Base-by-base conservation (phyloP, 495 filamentous ascomycete genomes). In the Neurospora cerealis region DNA sequence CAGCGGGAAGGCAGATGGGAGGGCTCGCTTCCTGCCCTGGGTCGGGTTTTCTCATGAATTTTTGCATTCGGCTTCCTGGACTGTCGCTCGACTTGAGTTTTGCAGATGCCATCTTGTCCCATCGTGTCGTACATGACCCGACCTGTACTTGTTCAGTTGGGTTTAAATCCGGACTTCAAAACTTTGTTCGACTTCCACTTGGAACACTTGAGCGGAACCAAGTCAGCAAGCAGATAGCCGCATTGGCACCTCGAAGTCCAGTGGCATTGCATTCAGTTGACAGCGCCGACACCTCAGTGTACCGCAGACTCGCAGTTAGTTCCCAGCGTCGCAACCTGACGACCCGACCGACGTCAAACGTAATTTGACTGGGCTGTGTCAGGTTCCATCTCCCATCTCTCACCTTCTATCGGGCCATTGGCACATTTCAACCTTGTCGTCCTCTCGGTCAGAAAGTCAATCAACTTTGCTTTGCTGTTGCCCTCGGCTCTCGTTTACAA, bases 341-440 rank as follows among this genome's bases (percentile, higher is more conserved):
- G 21, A 28, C 48, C 54, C 54, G 54, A 66, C 54, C 54, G 28
- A 66, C 54, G 13, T 66, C 54, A 34, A 73, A 73, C 72, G 74
- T 75, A 77, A 75, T 77, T 75, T 72, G 37, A 46, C 40, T 75
- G 70, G 71, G 71, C 71, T 66, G 37, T 69, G 71, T 71, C 69
- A 37, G 60, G 21, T 70, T 73, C 17, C 39, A 66, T 66, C 28
- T 66, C 17, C 54, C 34, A 66, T 66, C 54, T 66, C 54, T 32
- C 54, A 66, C 54, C 54, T 66, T 66, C 54, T 66, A 66, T 66
- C 28, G 54, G 28, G 54, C 54, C 54, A 66, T 66, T 66, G 54
- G 54, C 54, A 34, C 54, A 66, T 36, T 66, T 66, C 15, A 66
- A 34, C 54, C 54, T 66, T 66, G 54, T 34, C 54, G 54, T 66